Evolutionary conservation across 352 stramenopile species (phyloP), one percentile per base, ranked within the genome.

Genomic region (Lagenidium sp.): DNA sequence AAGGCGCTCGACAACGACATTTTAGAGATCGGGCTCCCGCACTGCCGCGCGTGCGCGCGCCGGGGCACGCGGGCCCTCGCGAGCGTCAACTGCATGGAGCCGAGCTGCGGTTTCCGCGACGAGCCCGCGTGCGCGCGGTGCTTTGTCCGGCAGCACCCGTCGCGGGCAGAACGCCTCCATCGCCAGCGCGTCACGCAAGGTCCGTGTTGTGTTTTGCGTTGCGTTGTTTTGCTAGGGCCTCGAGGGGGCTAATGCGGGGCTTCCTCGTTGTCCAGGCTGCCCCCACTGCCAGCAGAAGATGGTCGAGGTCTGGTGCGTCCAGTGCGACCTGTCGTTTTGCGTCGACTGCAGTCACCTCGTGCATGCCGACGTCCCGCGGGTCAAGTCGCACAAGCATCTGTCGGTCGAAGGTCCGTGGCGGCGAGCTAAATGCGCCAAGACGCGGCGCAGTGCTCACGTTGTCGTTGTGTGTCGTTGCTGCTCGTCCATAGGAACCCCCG

Each of bases 291-390:
- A 79, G 24, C 4, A 68, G n/a, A 52, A 70, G 2, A 60, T 19
- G 13, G 48, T 78, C 4, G 37, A 42, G 0, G 70, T 64, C 43
- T 85, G 63, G 61, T 89, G 77, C 50, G 32, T 56, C 4, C 53
- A 78, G 20, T 89, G 77, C 32, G 63, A 86, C 19, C 38, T 85
- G 40, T 63, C 57, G n/a, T 85, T 90, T 43, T 90, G 77, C 39
- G 30, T 20, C 0, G 36, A 45, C n/a, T 90, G 77, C 24, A 79
- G 71, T 28, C 26, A 55, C 1, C 46, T 36, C 4, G 71, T 82
- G 38, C 77, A 90, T 44, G 58, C 39, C 23, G 66, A 51, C 24
- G 51, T 85, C 3, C 16, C 24, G 13, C 55, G 42, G 20, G 49
- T 43, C 8, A 63, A 50, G 13, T 16, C 21, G 1, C 77, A 89